phyloP scores from a whole-genome alignment of 2,329 filamentous ascomycete genomes.

The Fusarium armeniacum region DNA sequence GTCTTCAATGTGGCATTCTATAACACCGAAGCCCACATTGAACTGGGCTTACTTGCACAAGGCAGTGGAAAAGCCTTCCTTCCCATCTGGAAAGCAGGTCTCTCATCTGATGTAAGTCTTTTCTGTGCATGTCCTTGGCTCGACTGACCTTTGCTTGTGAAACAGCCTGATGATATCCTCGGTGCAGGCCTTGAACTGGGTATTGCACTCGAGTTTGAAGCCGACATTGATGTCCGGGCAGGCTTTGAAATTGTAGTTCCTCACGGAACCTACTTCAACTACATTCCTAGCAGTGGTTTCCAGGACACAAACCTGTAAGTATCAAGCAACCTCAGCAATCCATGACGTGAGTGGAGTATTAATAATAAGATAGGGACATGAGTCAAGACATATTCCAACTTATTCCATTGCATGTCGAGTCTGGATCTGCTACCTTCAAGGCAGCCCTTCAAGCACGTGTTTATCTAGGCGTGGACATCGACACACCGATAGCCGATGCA shows the following conservation, averaged over 20 bases:
- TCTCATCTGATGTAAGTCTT: not conserved
- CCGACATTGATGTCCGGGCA: not conserved
- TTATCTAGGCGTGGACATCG: not conserved
- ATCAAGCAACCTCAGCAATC: not conserved
- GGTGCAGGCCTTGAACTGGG: not conserved
- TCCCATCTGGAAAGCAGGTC: not conserved
- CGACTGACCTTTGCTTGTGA: not conserved
- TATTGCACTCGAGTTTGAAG: not conserved
- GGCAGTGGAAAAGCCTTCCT: not conserved
- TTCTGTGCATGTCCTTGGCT: not conserved
- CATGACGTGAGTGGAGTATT: not conserved
- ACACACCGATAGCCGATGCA: not conserved
- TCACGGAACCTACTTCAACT: not conserved
- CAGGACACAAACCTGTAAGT: not conserved
- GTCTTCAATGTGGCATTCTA: not conserved
- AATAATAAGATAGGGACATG: not conserved
- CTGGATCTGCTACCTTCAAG: slow-evolving; percentile 2
- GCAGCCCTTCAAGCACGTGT: not conserved
- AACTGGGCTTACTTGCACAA: not conserved
- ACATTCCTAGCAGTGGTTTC: not conserved
- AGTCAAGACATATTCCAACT: not conserved
- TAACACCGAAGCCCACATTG: not conserved
- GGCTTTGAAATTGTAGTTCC: not conserved
- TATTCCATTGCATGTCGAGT: not conserved
- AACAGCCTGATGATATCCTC: not conserved